These are phyloP conservation scores for Dendrothele bispora DNA, from an alignment of 768 basidiomycete species.

Conservation along the genomic window DNA sequence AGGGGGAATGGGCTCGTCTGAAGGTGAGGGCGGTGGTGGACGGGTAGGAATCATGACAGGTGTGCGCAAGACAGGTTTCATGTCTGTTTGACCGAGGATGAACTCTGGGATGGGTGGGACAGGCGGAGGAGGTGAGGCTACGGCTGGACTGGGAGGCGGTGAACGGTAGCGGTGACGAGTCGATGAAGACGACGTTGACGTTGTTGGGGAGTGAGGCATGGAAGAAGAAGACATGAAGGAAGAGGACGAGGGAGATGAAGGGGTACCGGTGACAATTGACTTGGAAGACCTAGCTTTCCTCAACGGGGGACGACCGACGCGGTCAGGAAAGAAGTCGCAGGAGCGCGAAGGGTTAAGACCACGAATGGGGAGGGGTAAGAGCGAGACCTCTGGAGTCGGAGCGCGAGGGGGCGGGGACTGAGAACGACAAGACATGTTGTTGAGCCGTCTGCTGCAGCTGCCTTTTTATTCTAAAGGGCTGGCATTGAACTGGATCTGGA, in stretches of 20 bases:
- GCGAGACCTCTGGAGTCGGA: not conserved
- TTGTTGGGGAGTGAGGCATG: not conserved
- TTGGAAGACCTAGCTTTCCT: not conserved
- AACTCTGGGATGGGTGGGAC: constrained; percentile 57
- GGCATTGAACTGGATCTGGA: too few relatives aligned
- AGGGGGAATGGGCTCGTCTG: constrained; percentile 30
- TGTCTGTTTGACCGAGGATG: constrained; percentile 35
- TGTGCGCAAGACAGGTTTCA: constrained; percentile 27
- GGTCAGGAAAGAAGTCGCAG: too few relatives aligned
- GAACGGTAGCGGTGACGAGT: constrained; percentile 44
- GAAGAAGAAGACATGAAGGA: not conserved
- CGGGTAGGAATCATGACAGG: constrained; percentile 25
- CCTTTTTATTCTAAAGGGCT: too few relatives aligned
- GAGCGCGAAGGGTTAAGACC: not conserved
- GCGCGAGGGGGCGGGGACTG: constrained; percentile 7
- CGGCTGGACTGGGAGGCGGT: constrained; percentile 48
- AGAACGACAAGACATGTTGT: too few relatives aligned
- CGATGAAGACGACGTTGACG: not conserved
- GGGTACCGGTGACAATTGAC: not conserved
- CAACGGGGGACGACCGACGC: too few relatives aligned
- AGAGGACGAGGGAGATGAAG: not conserved
- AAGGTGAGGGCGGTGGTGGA: too few relatives aligned
- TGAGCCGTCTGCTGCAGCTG: too few relatives aligned
- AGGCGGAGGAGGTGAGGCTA: constrained; percentile 47
- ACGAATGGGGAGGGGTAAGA: constrained; percentile 2